Conservation (phyloP, 75 land plant species). For the Ceratopteris richardii region DNA sequence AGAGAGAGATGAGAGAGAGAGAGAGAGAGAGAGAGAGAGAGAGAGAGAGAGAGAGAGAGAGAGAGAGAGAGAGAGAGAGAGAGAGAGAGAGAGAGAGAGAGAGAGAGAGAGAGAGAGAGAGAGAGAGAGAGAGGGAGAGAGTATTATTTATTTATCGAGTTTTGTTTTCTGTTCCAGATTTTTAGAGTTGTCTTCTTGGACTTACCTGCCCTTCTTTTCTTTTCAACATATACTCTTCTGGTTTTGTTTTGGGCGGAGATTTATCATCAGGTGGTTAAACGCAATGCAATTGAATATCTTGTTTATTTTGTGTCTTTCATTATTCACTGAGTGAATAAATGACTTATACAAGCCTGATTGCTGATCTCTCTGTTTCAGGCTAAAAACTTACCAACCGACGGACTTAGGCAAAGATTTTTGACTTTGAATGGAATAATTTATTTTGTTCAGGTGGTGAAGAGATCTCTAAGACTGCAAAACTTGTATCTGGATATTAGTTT, state of each 20-base stretch:
- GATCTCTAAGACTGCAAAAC: not conserved
- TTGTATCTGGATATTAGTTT: not conserved
- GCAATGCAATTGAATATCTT: not conserved
- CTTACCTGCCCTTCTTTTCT: conserved; percentile 81
- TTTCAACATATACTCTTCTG: conserved; percentile 90
- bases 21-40: no score
- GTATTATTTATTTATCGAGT: not conserved
- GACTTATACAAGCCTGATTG: no score
- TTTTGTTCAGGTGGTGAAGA: conserved; percentile 40
- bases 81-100: no score
- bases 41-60: no score
- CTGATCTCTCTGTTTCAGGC: conserved; percentile 63
- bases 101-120: no score
- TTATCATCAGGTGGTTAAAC: conserved; percentile 62
- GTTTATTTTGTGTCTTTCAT: no score
- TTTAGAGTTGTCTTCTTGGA: conserved; percentile 56
- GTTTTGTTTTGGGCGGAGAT: conserved; percentile 98
- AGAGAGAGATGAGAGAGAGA: no score
- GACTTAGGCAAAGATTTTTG: conserved; percentile 60
- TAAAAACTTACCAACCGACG: conserved; percentile 77
- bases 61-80: no score
- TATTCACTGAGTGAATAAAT: no score
- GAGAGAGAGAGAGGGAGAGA: no score
- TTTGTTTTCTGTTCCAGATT: conserved; percentile 31
- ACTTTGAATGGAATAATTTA: conserved; percentile 53